Evolutionary conservation across 192 early-diverging fungal species (phyloP).

Genomic region (Paraglomus occultum): DNA sequence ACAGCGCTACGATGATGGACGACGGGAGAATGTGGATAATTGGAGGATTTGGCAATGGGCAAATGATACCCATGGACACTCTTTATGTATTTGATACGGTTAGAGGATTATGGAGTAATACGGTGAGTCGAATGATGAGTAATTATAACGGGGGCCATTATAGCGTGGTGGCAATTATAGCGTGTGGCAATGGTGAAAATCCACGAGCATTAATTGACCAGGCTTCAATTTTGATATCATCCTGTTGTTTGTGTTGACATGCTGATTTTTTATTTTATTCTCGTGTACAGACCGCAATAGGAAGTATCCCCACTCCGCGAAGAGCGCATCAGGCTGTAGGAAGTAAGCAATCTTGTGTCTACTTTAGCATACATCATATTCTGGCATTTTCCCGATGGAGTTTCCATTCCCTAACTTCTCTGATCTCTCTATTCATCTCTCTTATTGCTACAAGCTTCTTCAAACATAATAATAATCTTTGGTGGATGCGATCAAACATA

Average conservation of each 20-base stretch:
- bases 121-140: neutral
- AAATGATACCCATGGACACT: constrained; percentile 13
- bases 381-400: neutral
- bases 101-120: neutral
- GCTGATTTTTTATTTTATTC: neutral
- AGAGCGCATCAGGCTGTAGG: constrained; percentile 8
- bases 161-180: too few species aligned
- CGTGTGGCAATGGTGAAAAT: too few species aligned
- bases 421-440: neutral
- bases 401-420: too few species aligned
- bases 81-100: constrained; percentile 24
- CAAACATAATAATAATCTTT: constrained; percentile 15
- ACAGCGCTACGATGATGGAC: constrained; percentile 23
- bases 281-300: neutral
- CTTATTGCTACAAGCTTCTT: neutral
- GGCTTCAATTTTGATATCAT: too few species aligned
- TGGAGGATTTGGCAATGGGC: constrained; percentile 27
- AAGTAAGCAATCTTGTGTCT: constrained; percentile 2
- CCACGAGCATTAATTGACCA: too few species aligned
- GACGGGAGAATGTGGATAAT: constrained; percentile 34
- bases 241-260: neutral
- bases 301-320: neutral
- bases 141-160: too few species aligned
- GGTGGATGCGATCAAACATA: constrained; percentile 4
- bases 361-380: neutral